Base-by-base conservation (phyloP, 331 rosid species). In the Pyrus hybrid region DNA sequence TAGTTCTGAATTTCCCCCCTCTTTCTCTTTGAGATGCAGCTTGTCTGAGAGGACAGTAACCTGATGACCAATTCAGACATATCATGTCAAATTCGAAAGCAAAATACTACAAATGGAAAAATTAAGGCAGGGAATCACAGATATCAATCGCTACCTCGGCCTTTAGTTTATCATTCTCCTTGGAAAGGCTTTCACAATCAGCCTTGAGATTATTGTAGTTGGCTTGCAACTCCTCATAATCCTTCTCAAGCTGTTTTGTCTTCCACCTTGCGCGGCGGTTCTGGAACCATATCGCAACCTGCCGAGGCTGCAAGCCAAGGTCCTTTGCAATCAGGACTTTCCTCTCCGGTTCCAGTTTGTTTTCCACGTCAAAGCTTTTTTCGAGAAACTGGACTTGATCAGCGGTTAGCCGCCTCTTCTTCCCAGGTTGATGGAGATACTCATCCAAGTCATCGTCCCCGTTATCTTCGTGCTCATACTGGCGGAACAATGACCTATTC, bases 201-300 rank as follows among this genome's bases (percentile, higher is more conserved):
- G 75, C 73, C 77, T 86, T 88, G 35, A 93, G 95, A 82, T 67
- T 74, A 12, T 86, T 68, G 41, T 30, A 88, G 80, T 80, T 85
- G 54, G 85, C 69, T 76, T 83, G 91, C 23, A 93, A 76, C 45
- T 81, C 68, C 0, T 90, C 93, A 23, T 83, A 93, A 76, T 93
- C 97, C 82, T 86, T 91, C 87, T 93, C 98, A n/a, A 93, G 85
- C 81, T 87, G 96, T 78, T 91, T 93, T 0, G 88, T 90, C 83
- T 90, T 93, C 96, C 96, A 93, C 35, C 98, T 74, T 0, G 98
- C 97, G 0, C 98, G 89, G 53, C 97, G 98, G 82, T 93, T 93
- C 61, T 93, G 98, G 76, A 93, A 93, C 98, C 98, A 93, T 35
- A 93, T 93, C 5, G 98, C 96, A 16, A 93, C 96, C 81, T 93